These are phyloP conservation scores for Aspergillus incahuasiensis DNA, from an alignment of 495 filamentous ascomycete genomes.

Conservation along the genomic window DNA sequence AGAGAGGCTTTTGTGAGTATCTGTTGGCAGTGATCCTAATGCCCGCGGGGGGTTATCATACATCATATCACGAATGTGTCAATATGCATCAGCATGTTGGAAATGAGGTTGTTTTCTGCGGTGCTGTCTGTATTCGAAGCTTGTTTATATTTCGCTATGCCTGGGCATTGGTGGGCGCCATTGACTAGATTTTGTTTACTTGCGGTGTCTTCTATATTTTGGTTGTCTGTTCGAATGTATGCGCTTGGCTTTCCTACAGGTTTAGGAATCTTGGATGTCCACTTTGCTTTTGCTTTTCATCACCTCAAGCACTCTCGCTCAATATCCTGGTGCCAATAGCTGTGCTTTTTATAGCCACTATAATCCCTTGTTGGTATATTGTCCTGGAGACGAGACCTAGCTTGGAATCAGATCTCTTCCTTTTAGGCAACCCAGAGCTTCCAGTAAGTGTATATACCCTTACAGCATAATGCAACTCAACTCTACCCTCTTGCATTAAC, in stretches of 20 bases:
- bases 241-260: constrained; percentile 1
- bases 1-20: constrained; percentile 87
- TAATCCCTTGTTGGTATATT: too few relatives aligned
- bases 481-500: too few relatives aligned
- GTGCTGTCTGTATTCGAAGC: constrained; percentile 5
- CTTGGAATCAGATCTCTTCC: too few relatives aligned
- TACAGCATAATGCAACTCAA: too few relatives aligned
- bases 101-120: constrained; percentile 6
- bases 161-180: constrained; percentile 17
- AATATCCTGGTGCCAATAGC: too few relatives aligned
- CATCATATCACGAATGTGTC: background rate
- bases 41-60: background rate
- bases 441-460: too few relatives aligned
- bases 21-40: constrained; percentile 49
- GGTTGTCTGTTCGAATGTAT: background rate
- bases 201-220: background rate
- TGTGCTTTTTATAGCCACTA: too few relatives aligned
- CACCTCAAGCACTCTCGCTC: too few relatives aligned
- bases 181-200: constrained; percentile 10
- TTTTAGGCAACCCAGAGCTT: too few relatives aligned
- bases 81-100: background rate
- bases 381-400: too few relatives aligned
- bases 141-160: constrained; percentile 5
- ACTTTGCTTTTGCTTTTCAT: background rate
- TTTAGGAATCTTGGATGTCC: constrained; percentile 8